Conservation (phyloP, 148 eudicot genomes). For the Camellia japonica region DNA sequence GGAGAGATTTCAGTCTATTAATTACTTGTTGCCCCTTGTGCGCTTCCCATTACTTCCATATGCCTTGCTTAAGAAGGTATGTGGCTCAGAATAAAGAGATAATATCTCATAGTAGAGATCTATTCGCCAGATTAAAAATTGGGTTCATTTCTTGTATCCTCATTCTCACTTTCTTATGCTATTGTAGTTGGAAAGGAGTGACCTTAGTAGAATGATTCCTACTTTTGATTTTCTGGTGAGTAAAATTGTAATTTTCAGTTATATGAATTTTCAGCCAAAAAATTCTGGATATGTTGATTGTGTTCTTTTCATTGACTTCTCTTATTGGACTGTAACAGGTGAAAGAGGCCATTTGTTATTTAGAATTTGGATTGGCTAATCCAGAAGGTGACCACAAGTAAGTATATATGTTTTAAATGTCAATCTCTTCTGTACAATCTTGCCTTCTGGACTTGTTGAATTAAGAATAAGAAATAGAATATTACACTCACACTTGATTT, state of each 20-base stretch:
- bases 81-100: neutral
- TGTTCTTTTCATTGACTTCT: neutral
- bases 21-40: conserved; percentile 53
- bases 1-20: conserved; percentile 59
- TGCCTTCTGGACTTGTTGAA: neutral
- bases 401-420: conserved; percentile 20
- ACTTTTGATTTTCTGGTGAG: conserved; percentile 60
- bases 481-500: neutral
- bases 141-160: neutral
- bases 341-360: conserved; percentile 57
- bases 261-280: neutral
- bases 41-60: conserved; percentile 74
- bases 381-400: conserved; percentile 55
- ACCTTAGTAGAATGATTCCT: conserved; percentile 44
- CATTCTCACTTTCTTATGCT: neutral
- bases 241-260: neutral
- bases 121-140: neutral
- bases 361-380: conserved; percentile 43
- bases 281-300: neutral
- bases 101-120: neutral
- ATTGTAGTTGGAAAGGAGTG: conserved; percentile 71
- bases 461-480: neutral
- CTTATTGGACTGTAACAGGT: conserved; percentile 44
- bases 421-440: neutral
- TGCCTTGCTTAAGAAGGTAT: conserved; percentile 70